Conservation (phyloP, 495 filamentous ascomycete genomes). For the Penicillium cinerascens region DNA sequence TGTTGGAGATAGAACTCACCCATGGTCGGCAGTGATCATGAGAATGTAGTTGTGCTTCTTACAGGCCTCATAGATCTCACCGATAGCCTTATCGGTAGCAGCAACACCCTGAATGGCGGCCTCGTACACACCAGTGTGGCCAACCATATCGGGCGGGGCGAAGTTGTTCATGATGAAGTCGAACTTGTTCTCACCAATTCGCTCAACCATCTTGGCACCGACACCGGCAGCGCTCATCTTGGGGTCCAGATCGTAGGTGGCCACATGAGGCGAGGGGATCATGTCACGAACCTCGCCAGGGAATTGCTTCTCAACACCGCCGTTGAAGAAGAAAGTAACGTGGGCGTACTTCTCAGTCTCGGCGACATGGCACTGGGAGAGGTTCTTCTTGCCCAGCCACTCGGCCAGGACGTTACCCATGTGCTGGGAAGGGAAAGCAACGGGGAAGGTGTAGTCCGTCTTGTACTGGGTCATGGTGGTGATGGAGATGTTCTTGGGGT, state of each 20-base stretch:
- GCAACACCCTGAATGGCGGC: conserved; percentile 84
- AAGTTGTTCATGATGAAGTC: conserved; percentile 99
- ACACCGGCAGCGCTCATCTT: conserved; percentile 92
- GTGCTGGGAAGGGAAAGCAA: conserved; percentile 90
- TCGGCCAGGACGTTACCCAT: conserved; percentile 98
- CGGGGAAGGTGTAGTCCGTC: conserved; percentile 84
- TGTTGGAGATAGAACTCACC: conserved; percentile 50
- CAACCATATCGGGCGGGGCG: conserved; percentile 98
- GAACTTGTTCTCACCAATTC: conserved; percentile 75
- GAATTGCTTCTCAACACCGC: conserved; percentile 96
- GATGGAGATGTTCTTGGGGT: conserved; percentile 84
- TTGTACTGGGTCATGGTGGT: conserved; percentile 99
- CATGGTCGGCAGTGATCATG: conserved; percentile 94
- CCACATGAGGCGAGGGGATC: conserved; percentile 69
- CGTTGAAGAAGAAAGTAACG: conserved; percentile 99
- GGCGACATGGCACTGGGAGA: conserved; percentile 92
- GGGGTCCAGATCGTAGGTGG: conserved; percentile 96
- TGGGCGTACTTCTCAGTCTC: conserved; percentile 99
- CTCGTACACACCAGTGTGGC: conserved; percentile 95
- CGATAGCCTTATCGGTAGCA: conserved; percentile 90
- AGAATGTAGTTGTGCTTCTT: conserved; percentile 88
- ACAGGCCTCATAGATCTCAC: conserved; percentile 84
- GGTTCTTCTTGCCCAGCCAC: conserved; percentile 80
- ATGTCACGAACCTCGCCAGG: conserved; percentile 80
- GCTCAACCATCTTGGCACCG: conserved; percentile 78